These are phyloP conservation scores for Marsdenia floribunda DNA, from an alignment of 257 asterid species.

Conservation along the genomic window DNA sequence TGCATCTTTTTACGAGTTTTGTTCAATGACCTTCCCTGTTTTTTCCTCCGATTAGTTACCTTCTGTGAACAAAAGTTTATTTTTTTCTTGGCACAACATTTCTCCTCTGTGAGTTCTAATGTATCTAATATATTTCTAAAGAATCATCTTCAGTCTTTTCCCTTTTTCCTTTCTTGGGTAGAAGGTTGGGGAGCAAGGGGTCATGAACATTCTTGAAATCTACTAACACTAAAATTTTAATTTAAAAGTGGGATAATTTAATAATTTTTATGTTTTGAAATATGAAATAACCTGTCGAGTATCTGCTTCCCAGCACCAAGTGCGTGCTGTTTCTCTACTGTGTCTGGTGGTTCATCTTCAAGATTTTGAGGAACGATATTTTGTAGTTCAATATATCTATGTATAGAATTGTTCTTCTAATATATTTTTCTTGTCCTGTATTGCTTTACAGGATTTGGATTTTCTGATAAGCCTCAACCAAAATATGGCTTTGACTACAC, in stretches of 20 bases:
- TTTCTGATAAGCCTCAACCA: slow-evolving; percentile 96
- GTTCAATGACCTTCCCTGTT: neutral
- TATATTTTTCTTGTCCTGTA: neutral
- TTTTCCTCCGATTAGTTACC: neutral
- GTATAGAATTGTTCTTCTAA: neutral
- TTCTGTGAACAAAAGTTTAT: neutral
- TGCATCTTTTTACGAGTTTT: neutral
- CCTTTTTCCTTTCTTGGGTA: neutral
- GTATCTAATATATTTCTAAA: too few relatives aligned
- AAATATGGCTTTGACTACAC: slow-evolving; percentile 89
- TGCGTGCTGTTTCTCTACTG: neutral
- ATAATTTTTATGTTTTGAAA: neutral
- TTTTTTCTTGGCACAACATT: neutral
- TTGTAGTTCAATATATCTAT: neutral
- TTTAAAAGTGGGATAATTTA: neutral
- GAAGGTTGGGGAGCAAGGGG: too few relatives aligned
- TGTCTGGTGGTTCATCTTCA: neutral
- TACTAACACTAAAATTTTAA: neutral
- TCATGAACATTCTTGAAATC: neutral
- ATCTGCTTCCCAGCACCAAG: neutral
- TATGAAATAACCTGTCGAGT: neutral
- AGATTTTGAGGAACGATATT: neutral
- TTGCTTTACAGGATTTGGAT: slow-evolving; percentile 73
- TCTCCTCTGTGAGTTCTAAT: neutral
- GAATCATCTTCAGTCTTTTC: neutral